A percentile compares a stretch with the other conserved stretches of the same genome.
phyloP scores from a whole-genome alignment of 768 basidiomycete species.

The Auricularia sp. region DNA sequence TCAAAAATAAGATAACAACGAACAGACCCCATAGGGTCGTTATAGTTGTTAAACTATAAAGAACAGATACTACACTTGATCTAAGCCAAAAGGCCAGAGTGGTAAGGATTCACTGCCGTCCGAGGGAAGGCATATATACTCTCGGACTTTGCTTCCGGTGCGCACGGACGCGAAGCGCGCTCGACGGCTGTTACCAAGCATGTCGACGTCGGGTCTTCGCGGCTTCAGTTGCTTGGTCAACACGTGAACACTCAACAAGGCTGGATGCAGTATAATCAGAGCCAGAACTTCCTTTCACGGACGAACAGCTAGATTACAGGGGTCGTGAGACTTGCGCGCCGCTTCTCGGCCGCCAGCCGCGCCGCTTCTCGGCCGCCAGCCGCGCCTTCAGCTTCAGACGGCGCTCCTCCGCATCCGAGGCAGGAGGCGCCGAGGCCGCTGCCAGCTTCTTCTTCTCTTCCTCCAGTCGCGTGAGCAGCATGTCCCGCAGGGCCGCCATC shows the following conservation, averaged over 20 bases:
- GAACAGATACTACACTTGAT: slow-evolving; percentile 98
- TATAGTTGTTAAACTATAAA: slow-evolving; percentile 42
- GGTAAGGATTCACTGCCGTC: slow-evolving; percentile 34
- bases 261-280: no score
- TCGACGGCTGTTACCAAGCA: no score
- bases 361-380: background rate
- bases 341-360: background rate
- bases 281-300: no score
- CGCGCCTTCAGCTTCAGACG: background rate
- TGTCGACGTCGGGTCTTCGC: no score
- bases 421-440: background rate
- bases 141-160: no score
- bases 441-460: slow-evolving; percentile 28
- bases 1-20: background rate
- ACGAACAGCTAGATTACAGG: background rate
- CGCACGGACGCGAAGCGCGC: no score
- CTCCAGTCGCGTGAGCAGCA: slow-evolving; percentile 34
- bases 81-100: slow-evolving; percentile 95
- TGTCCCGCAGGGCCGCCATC: slow-evolving; percentile 19
- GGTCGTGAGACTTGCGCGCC: background rate
- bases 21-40: background rate
- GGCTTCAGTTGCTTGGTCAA: no score
- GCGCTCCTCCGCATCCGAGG: background rate
- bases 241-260: no score
- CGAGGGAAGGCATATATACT: no score